phyloP scores from a whole-genome alignment of 2,329 filamentous ascomycete genomes.

The Fusarium nygamai region DNA sequence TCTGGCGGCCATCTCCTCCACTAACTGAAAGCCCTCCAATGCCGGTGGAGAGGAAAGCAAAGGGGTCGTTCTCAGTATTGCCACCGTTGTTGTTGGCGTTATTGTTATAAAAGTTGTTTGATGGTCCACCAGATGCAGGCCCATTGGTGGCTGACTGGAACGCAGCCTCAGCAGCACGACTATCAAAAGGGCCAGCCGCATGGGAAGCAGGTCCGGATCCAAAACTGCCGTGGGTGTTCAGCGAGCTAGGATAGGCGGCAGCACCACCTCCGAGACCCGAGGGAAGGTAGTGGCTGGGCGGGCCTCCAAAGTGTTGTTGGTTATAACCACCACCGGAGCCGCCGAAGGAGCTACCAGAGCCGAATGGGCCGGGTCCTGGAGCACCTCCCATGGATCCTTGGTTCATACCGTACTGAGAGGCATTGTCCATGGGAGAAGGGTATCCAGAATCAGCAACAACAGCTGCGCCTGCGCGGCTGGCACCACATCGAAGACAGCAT shows the following conservation, averaged over 20 bases:
- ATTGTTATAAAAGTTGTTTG: constrained; percentile 58
- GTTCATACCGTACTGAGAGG: constrained; percentile 85
- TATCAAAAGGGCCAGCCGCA: constrained; percentile 88
- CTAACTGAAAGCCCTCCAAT: constrained; percentile 79
- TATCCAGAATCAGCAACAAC: constrained; percentile 95
- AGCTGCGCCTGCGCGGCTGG: constrained; percentile 90
- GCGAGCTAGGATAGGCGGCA: constrained; percentile 76
- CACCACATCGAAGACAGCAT: constrained; percentile 94
- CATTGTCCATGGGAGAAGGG: constrained; percentile 87
- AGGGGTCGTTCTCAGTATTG: constrained; percentile 76
- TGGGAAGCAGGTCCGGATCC: constrained; percentile 81
- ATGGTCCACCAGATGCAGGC: constrained; percentile 77
- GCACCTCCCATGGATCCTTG: constrained; percentile 88
- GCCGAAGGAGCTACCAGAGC: constrained; percentile 75
- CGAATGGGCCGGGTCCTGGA: constrained; percentile 80
- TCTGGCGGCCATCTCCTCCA: constrained; percentile 71
- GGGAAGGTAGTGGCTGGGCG: constrained; percentile 89
- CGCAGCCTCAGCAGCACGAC: constrained; percentile 90
- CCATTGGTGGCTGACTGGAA: constrained; percentile 91
- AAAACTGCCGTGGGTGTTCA: constrained; percentile 78
- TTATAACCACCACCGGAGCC: constrained; percentile 69
- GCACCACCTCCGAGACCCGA: constrained; percentile 81
- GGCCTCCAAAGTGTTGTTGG: constrained; percentile 89
- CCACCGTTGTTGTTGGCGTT: constrained; percentile 75
- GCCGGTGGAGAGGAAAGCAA: constrained; percentile 80